Base-by-base conservation (phyloP, 2,329 filamentous ascomycete genomes). In the Metarhizium album region DNA sequence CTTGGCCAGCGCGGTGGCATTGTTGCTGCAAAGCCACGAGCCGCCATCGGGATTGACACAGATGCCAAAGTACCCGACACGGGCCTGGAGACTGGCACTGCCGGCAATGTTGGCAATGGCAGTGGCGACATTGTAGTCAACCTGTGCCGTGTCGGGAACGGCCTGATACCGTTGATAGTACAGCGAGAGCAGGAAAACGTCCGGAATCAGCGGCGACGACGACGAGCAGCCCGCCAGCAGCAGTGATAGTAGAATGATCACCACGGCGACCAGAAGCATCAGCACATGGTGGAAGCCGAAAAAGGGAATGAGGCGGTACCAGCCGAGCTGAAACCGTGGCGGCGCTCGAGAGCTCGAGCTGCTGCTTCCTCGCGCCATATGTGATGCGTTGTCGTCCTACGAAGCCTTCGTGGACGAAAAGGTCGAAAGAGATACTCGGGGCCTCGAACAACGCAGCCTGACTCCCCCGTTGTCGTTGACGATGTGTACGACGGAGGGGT, bases 11-110 rank as follows among this genome's bases (percentile, higher is more conserved):
- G 90, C 84, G 2, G 91, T 96, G 20, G 93, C 93, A 69, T 98
- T 98, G 76, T 95, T 94, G 67, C 87, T 93, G 78, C 93, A 98
- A 53, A 97, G 80, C 80, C 89, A 98, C 22, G 84, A 83, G 57
- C 91, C 91, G 53, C 86, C 87, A 65, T 95, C 89, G 1, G 88
- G 84, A 70, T 90, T 93, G 67, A 97, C 83, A 71, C 93, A 98
- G 67, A 98, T 95, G 59, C 93, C 93, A 63, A 98, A 98, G 74
- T 95, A 98, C 58, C 93, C 93, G 29, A 98, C 93, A 52, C 93
- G 84, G 24, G 93, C 90, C 67, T 95, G 89, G 46, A 98, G 75
- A 53, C 82, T 79, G 13, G 93, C 90, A 59, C 80, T 75, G 49
- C 89, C 88, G 52, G 94, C 91, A 55, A 98, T 94, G 70, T 93